Evolutionary conservation across 768 basidiomycete species (phyloP).

Genomic region (Suillus ampliporus): DNA sequence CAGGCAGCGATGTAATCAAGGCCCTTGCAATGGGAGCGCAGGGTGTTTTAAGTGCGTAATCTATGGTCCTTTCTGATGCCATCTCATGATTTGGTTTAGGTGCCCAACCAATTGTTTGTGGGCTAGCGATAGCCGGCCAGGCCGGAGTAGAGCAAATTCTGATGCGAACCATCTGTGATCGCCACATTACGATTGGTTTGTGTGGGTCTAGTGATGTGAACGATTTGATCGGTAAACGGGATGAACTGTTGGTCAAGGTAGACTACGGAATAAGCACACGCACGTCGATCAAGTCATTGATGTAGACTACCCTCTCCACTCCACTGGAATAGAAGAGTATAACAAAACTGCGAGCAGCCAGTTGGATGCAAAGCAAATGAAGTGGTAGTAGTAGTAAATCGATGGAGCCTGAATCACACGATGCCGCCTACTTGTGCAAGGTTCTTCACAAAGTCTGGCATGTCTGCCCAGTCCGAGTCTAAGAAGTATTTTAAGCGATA

Average conservation of each 20-base stretch:
- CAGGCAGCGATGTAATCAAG: slow-evolving; percentile 58
- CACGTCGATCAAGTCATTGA: background rate
- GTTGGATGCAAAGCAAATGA: too few relatives aligned
- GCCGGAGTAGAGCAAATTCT: slow-evolving; percentile 56
- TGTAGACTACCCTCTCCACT: background rate
- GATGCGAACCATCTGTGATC: slow-evolving; percentile 47
- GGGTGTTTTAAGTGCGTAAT: slow-evolving; percentile 48
- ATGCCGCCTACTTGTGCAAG: too few relatives aligned
- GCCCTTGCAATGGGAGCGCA: slow-evolving; percentile 64
- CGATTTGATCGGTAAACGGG: slow-evolving; percentile 45
- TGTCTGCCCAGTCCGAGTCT: too few relatives aligned
- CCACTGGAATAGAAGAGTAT: too few relatives aligned
- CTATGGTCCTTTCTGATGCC: background rate
- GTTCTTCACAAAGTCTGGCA: too few relatives aligned
- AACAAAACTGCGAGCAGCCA: too few relatives aligned
- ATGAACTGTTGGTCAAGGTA: slow-evolving; percentile 41
- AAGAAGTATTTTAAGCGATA: too few relatives aligned
- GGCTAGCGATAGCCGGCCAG: slow-evolving; percentile 53
- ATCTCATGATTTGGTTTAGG: slow-evolving; percentile 25
- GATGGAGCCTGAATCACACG: too few relatives aligned
- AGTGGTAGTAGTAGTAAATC: too few relatives aligned
- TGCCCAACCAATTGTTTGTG: slow-evolving; percentile 52
- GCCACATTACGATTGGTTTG: slow-evolving; percentile 50
- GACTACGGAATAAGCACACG: slow-evolving; percentile 26
- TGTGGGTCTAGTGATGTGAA: slow-evolving; percentile 42